Evolutionary conservation across 179 eudicot genomes (phyloP), one percentile per base, ranked within the genome.

Genomic region (Silene coronaria): DNA sequence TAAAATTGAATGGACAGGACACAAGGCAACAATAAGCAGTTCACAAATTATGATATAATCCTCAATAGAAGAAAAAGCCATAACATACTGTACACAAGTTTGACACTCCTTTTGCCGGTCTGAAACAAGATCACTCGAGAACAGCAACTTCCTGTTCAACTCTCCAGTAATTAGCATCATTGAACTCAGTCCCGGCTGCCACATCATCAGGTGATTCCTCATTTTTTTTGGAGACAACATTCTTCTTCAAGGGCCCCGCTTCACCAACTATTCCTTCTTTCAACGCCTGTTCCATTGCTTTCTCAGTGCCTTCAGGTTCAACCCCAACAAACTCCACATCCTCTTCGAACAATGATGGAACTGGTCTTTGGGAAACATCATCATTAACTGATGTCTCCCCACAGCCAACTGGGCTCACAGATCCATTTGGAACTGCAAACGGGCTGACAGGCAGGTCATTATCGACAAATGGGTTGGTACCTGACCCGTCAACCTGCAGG

Each of bases 321-420:
- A 92, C 97, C 46, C 99, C 99, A 23, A 92, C 97, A 83, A 95
- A 95, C 85, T 95, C 97, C 38, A 95, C 97, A 77, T 92, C 99
- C 75, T 95, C 97, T 80, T 95, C 97, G 51, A 95, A 95, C 85
- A 95, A 83, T 73, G 97, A 95, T 3, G 93, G 89, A 74, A 83
- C 89, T 36, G 78, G 66, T 77, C 78, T 88, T 80, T 78, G 86
- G 77, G 74, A 71, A 1, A 85, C 72, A 70, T 84, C 88, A 23
- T 78, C 75, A 59, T 69, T 76, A 19, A 42, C 73, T 36, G 87
- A 83, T 51, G 81, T 73, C 19, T 82, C 85, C 67, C 75, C 76
- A 4, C 85, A 57, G 48, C 75, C 87, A 3, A 11, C 59, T n/a
- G 84, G 63, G 45, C 75, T 70, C 17, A 81, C 60, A 70, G 82